Evolutionary conservation across 495 filamentous ascomycete genomes (phyloP).

Genomic region (Aspergillus sparsus): DNA sequence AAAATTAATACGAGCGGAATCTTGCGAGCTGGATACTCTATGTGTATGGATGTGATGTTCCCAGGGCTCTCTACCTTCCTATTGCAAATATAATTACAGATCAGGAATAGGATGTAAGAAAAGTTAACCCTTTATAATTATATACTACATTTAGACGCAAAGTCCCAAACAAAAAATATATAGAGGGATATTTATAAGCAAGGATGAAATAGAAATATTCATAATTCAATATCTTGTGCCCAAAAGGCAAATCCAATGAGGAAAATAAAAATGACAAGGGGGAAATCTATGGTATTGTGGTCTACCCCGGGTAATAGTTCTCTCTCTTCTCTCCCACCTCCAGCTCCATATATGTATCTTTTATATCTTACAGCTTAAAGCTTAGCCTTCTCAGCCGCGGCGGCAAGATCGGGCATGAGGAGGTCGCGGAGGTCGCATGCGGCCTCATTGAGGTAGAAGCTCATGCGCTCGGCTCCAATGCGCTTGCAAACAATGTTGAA

Average conservation of each 20-base stretch:
- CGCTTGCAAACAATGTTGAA: constrained; percentile 98
- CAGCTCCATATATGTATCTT: not conserved
- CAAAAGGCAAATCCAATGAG: not conserved
- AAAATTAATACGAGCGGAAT: no score
- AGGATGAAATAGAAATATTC: not conserved
- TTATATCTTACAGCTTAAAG: constrained; percentile 51
- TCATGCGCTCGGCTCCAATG: constrained; percentile 88
- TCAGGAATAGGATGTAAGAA: no score
- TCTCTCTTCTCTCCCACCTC: not conserved
- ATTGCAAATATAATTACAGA: no score
- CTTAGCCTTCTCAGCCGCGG: constrained; percentile 78
- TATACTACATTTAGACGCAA: no score
- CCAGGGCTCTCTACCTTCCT: no score
- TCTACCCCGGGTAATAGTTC: not conserved
- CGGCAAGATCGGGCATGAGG: constrained; percentile 76
- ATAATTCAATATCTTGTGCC: not conserved
- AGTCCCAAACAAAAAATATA: no score
- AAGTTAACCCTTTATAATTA: no score
- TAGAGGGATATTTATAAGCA: not conserved
- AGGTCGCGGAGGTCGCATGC: constrained; percentile 88
- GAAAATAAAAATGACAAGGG: not conserved
- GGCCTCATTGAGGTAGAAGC: constrained; percentile 90
- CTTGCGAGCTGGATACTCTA: no score
- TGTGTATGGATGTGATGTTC: no score
- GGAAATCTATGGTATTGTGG: constrained; percentile 2